Conservation (phyloP, 768 basidiomycete genomes). For the Trametes gibbosa region DNA sequence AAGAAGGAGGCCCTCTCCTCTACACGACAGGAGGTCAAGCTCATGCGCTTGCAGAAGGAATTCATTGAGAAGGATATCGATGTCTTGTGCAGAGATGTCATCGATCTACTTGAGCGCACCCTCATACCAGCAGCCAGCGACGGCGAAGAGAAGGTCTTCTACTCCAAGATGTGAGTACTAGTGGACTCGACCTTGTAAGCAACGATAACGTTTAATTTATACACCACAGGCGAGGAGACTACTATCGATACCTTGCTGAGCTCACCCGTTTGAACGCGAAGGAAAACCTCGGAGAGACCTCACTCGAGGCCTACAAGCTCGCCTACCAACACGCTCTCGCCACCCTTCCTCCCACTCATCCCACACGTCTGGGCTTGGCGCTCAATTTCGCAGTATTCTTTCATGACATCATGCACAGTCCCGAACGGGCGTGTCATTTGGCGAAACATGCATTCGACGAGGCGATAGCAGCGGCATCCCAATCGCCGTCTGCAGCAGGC, state of each 20-base stretch:
- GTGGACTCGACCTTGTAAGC: constrained; percentile 1
- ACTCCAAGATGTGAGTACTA: constrained; percentile 73
- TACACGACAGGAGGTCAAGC: constrained; percentile 53
- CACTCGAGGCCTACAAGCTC: constrained; percentile 80
- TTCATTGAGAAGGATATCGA: constrained; percentile 77
- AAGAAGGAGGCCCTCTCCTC: constrained; percentile 57
- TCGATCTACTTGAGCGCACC: constrained; percentile 59
- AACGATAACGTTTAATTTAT: constrained; percentile 3
- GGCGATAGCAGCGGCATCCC: constrained; percentile 51
- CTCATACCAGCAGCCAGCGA: constrained; percentile 60
- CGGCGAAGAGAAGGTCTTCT: constrained; percentile 86
- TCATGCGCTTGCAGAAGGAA: constrained; percentile 71
- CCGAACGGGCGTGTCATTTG: constrained; percentile 82
- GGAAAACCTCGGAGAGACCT: constrained; percentile 66
- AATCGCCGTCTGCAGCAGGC: constrained; percentile 34
- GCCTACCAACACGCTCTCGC: constrained; percentile 81
- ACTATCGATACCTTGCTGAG: constrained; percentile 89
- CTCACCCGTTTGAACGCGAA: constrained; percentile 72
- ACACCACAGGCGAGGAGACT: constrained; percentile 72
- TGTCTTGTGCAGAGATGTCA: constrained; percentile 76
- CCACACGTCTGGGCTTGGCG: constrained; percentile 83
- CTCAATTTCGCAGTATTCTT: constrained; percentile 95
- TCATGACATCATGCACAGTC: constrained; percentile 82
- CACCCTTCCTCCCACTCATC: constrained; percentile 75
- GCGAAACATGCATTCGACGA: constrained; percentile 94